Evolutionary conservation across 2,329 filamentous ascomycete species (phyloP).

Genomic region (Curvularia verruculosa): DNA sequence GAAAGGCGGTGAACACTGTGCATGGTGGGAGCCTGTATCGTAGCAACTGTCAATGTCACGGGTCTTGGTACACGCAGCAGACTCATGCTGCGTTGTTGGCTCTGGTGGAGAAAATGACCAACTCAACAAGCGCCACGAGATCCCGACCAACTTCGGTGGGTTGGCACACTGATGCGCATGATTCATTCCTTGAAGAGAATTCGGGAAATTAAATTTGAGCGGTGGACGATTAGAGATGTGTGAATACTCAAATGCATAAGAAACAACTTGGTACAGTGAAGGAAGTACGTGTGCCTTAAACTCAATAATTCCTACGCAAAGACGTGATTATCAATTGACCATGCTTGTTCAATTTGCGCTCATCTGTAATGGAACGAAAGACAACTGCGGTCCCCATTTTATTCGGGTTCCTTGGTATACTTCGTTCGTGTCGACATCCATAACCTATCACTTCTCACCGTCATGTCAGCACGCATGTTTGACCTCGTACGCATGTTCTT

Average conservation of each 20-base stretch:
- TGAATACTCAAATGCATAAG: neutral
- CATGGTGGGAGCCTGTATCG: neutral
- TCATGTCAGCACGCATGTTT: neutral
- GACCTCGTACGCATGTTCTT: no score
- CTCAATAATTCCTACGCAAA: no score
- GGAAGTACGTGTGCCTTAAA: no score
- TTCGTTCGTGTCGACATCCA: neutral
- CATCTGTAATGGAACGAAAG: neutral
- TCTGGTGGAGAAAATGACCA: neutral
- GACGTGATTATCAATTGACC: neutral
- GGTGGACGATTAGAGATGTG: neutral
- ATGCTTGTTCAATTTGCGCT: neutral
- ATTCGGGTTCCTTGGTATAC: neutral
- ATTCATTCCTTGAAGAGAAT: neutral
- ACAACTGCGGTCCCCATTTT: neutral
- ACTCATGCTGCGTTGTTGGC: neutral
- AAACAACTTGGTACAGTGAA: neutral
- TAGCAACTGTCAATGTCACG: neutral
- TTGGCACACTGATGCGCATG: neutral
- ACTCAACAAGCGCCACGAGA: neutral
- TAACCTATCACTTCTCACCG: neutral
- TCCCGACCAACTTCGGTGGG: neutral
- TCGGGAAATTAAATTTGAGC: no score
- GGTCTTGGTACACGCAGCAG: no score
- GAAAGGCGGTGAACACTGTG: neutral